These are phyloP conservation scores for Blastobotrys americana DNA, from an alignment of 805 yeast species.

Conservation along the genomic window DNA sequence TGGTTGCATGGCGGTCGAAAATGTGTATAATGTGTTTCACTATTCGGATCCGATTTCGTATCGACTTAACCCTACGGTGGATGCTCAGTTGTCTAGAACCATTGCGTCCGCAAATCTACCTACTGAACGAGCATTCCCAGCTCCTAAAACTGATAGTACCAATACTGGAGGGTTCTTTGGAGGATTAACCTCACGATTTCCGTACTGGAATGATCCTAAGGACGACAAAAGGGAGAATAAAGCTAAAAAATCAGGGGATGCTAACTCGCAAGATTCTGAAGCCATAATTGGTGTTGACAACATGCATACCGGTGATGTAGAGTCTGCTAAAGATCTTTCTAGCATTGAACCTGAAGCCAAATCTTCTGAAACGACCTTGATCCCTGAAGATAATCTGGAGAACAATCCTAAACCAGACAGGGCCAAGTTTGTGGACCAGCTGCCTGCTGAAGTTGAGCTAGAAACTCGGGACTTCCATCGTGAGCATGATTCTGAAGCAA, in stretches of 20 bases:
- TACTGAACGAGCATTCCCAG: conserved; percentile 17
- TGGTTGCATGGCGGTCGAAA: conserved; percentile 55
- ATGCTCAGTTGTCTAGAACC: conserved; percentile 28
- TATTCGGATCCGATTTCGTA: conserved; percentile 90
- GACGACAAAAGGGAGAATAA: background rate
- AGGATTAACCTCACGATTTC: conserved; percentile 9
- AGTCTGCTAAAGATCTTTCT: background rate
- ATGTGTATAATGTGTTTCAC: conserved; percentile 76
- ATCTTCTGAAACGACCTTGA: background rate
- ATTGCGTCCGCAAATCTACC: conserved; percentile 26
- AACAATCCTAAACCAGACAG: too few relatives aligned
- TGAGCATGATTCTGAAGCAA: conserved; percentile 28
- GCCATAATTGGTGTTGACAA: background rate
- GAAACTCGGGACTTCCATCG: conserved; percentile 19
- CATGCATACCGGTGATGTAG: background rate
- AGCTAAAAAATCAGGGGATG: background rate
- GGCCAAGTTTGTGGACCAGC: background rate
- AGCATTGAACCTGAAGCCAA: background rate
- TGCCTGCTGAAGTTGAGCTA: conserved; percentile 19
- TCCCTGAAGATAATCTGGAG: background rate
- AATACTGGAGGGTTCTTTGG: conserved; percentile 13
- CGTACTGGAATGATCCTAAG: conserved; percentile 2
- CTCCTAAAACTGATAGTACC: conserved; percentile 3
- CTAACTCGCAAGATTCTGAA: background rate
- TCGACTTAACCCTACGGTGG: conserved; percentile 75